Evolutionary conservation across 2,329 filamentous ascomycete genomes (phyloP).

Genomic region (Bipolaris zeicola): DNA sequence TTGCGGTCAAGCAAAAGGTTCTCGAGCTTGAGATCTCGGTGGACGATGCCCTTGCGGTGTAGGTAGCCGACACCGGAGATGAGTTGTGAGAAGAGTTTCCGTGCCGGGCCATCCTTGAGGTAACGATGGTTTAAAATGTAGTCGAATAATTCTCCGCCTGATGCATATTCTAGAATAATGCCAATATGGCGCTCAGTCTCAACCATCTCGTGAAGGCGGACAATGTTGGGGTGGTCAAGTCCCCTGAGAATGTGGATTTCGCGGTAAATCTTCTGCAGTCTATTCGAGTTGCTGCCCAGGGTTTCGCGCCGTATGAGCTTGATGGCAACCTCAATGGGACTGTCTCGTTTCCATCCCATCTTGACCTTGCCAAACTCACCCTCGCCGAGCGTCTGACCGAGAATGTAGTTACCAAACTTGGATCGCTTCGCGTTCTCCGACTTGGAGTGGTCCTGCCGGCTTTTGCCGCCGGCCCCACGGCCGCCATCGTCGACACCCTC

Average conservation of each 20-base stretch:
- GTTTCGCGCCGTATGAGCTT: constrained; percentile 95
- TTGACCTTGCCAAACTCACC: constrained; percentile 99
- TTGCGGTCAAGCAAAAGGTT: constrained; percentile 94
- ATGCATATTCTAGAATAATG: constrained; percentile 97
- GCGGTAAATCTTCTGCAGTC: constrained; percentile 94
- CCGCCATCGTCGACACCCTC: constrained; percentile 58
- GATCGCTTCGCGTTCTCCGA: constrained; percentile 69
- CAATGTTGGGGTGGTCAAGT: constrained; percentile 94
- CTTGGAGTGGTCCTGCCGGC: constrained; percentile 64
- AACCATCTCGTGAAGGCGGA: constrained; percentile 96
- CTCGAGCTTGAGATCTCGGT: constrained; percentile 94
- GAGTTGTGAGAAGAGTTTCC: constrained; percentile 90
- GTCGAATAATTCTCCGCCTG: constrained; percentile 95
- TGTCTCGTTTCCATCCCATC: constrained; percentile 96
- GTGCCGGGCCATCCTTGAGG: constrained; percentile 88
- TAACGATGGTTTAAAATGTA: constrained; percentile 98
- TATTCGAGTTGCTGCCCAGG: constrained; percentile 83
- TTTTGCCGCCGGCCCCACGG: constrained; percentile 50
- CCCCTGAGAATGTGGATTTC: constrained; percentile 90
- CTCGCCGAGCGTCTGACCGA: constrained; percentile 95
- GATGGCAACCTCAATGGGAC: constrained; percentile 90
- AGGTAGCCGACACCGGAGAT: constrained; percentile 96
- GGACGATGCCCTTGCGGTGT: constrained; percentile 98
- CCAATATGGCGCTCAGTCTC: constrained; percentile 97
- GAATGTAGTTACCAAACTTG: constrained; percentile 92